Evolutionary conservation across 225 moss, liverwort and hornwort genomes (phyloP).

Genomic region (Pleurozium schreberi): DNA sequence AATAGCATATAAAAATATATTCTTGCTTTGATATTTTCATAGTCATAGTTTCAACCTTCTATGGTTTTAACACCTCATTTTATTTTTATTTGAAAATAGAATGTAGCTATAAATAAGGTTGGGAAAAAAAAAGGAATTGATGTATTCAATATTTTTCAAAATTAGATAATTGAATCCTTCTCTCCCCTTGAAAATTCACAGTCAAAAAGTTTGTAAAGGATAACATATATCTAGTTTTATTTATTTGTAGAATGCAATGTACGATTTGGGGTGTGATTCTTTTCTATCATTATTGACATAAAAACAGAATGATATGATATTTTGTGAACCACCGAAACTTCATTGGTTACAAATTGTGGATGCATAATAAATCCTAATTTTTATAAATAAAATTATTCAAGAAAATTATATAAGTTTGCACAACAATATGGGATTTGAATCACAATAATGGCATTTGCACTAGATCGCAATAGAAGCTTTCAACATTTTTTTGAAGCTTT

Average conservation of each 20-base stretch:
- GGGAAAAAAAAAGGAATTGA: too few species aligned
- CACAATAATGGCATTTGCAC: slow-evolving; percentile 18
- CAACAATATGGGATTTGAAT: background rate
- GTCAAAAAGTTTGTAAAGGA: background rate
- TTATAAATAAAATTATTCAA: too few species aligned
- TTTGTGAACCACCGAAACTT: too few species aligned
- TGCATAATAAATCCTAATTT: too few species aligned
- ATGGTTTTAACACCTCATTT: background rate
- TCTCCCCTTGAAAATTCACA: too few species aligned
- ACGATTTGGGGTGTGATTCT: background rate
- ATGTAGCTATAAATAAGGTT: background rate
- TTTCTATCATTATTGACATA: background rate
- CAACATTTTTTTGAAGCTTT: slow-evolving; percentile 26
- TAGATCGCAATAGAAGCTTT: slow-evolving; percentile 5
- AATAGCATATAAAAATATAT: too few species aligned
- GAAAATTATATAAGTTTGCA: background rate
- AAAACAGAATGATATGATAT: background rate
- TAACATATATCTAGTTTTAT: background rate
- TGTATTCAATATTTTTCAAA: background rate
- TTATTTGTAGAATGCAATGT: background rate
- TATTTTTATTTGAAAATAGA: background rate
- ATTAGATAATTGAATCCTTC: background rate
- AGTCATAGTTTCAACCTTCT: background rate
- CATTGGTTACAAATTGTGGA: too few species aligned
- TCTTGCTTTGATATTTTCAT: background rate